A percentile compares a stretch with the other conserved stretches of the same genome.
Evolutionary conservation across 177 flowering plant genomes (phyloP).

Genomic region (Tripterygium wilfordii): DNA sequence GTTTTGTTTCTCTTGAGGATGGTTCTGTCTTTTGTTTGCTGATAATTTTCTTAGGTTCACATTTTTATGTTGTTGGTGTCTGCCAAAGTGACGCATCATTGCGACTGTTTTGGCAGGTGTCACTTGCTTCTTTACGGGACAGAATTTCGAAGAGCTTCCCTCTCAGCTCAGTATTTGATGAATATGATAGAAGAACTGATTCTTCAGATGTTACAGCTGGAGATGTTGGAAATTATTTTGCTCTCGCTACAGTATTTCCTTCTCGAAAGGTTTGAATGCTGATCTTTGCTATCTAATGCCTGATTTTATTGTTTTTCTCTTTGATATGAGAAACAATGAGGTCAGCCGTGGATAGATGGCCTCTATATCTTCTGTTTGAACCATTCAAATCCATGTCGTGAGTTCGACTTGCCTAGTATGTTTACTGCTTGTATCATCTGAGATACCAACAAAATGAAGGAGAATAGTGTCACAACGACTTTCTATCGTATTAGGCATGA

Average conservation of each 20-base stretch:
- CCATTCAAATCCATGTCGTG: no score
- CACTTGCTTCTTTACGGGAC: constrained; percentile 43
- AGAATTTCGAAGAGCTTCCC: constrained; percentile 28
- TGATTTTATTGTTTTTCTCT: neutral
- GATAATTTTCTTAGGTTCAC: no score
- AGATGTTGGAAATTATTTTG: constrained; percentile 66
- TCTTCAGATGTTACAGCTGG: constrained; percentile 8
- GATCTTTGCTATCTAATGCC: neutral
- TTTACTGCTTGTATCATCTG: no score
- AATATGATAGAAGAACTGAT: constrained; percentile 28
- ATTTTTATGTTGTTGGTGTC: neutral
- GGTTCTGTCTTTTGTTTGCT: no score
- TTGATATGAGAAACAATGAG: neutral
- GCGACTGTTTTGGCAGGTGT: constrained; percentile 41
- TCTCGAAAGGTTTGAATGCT: constrained; percentile 63
- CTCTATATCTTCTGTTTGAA: neutral
- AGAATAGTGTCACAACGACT: no score
- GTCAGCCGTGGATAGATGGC: neutral
- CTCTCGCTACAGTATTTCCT: constrained; percentile 68
- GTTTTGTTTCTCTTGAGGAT: no score
- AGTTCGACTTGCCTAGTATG: no score
- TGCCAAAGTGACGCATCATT: neutral
- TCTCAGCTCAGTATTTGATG: constrained; percentile 46
- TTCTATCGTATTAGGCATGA: no score
- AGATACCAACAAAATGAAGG: no score